Evolutionary conservation across 768 basidiomycete genomes (phyloP).

Genomic region (Rhodosporidiobolus odoratus): DNA sequence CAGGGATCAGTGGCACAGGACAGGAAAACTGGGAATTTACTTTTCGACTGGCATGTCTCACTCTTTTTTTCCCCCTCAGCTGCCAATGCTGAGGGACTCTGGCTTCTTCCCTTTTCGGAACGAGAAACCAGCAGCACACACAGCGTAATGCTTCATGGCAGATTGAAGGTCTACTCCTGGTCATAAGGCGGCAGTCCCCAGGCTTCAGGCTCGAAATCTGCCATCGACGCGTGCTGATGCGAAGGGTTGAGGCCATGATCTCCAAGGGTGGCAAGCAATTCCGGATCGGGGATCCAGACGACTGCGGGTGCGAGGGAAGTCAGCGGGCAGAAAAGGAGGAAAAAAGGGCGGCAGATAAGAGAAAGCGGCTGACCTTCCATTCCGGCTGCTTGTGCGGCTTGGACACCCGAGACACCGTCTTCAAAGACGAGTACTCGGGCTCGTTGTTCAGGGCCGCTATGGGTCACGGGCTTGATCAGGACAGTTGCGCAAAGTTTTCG

Average conservation of each 20-base stretch:
- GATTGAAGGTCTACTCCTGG: background rate
- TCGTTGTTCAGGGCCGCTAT: constrained; percentile 50
- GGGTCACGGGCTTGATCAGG: background rate
- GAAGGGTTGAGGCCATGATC: constrained; percentile 51
- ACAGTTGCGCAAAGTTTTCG: too few relatives aligned
- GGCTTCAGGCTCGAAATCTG: constrained; percentile 69
- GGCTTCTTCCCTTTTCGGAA: too few relatives aligned
- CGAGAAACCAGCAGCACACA: too few relatives aligned
- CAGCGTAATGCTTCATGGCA: too few relatives aligned
- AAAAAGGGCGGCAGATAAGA: background rate
- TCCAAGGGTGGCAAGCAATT: constrained; percentile 54
- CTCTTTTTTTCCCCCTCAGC: too few relatives aligned
- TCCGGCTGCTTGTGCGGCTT: constrained; percentile 74
- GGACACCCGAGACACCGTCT: constrained; percentile 69
- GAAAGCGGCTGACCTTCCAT: constrained; percentile 62
- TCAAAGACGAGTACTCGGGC: constrained; percentile 70
- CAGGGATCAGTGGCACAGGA: too few relatives aligned
- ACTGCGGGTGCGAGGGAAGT: constrained; percentile 51
- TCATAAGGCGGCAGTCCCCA: constrained; percentile 75
- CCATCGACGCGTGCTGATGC: constrained; percentile 51
- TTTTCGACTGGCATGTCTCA: too few relatives aligned
- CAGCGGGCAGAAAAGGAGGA: background rate
- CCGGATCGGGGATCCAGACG: constrained; percentile 76
- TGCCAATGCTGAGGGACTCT: too few relatives aligned
- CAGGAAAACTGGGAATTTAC: too few relatives aligned